phyloP scores from a whole-genome alignment of 1,139 yeast species.

The Pichia sp. region DNA sequence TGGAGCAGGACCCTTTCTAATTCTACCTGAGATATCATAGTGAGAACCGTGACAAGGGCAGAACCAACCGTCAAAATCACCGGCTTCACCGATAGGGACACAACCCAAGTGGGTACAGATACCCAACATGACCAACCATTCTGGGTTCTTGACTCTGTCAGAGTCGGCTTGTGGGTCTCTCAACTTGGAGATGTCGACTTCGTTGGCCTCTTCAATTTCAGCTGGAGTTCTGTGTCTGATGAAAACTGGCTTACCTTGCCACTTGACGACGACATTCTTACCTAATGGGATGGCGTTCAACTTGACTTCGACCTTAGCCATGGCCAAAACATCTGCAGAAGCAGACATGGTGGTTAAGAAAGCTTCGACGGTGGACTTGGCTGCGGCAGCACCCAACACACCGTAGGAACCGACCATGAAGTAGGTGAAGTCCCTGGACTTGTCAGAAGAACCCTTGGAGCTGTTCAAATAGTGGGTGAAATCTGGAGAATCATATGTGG shows the following conservation, averaged over 20 bases:
- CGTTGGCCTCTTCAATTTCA: conserved; percentile 93
- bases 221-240: conserved; percentile 96
- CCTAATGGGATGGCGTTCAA: conserved; percentile 94
- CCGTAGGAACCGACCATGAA: conserved; percentile 99
- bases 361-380: conserved; percentile 95
- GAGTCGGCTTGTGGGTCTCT: conserved; percentile 94
- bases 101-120: conserved; percentile 99
- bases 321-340: conserved; percentile 96
- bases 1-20: conserved; percentile 99
- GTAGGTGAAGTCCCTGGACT: conserved; percentile 82
- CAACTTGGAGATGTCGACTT: conserved; percentile 64
- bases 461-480: conserved; percentile 77
- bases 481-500: conserved; percentile 92
- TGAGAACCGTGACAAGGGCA: conserved; percentile 99
- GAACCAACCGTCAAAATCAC: conserved; percentile 99
- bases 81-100: conserved; percentile 99
- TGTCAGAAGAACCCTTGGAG: conserved; percentile 59
- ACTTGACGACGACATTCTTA: conserved; percentile 94
- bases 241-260: conserved; percentile 99
- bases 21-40: conserved; percentile 99
- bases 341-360: conserved; percentile 94
- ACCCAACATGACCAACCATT: conserved; percentile 99
- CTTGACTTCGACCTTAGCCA: conserved; percentile 99
- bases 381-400: conserved; percentile 90
- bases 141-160: conserved; percentile 94